phyloP scores from a whole-genome alignment of 2,329 filamentous ascomycete genomes.

The Nothopassalora personata region DNA sequence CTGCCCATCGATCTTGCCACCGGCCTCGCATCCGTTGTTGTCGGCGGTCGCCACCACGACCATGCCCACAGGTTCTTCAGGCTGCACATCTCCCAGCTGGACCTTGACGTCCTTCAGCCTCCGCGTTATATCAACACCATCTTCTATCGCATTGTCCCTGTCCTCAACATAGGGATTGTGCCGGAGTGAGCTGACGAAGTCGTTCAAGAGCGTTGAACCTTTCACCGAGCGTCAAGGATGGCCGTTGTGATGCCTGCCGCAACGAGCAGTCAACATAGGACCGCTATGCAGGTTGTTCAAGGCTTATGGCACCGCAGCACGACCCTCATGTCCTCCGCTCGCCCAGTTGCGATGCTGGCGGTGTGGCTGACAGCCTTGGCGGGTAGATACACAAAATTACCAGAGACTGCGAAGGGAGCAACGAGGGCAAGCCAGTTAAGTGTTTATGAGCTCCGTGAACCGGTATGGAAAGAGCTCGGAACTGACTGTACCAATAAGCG shows the following conservation, averaged over 20 bases:
- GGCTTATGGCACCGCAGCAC: constrained; percentile 6
- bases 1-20: neutral
- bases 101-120: constrained; percentile 4
- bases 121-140: constrained; percentile 4
- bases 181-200: constrained; percentile 8
- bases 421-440: no score
- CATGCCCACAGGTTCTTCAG: constrained; percentile 5
- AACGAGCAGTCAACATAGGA: constrained; percentile 3
- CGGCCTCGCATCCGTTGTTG: neutral
- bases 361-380: neutral
- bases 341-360: neutral
- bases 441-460: no score
- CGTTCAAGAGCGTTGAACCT: constrained; percentile 12
- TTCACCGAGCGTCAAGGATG: constrained; percentile 1
- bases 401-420: no score
- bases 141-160: constrained; percentile 5
- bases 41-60: neutral
- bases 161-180: constrained; percentile 6
- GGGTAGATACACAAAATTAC: neutral
- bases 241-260: constrained; percentile 7
- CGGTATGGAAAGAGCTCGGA: no score
- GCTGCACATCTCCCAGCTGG: constrained; percentile 9
- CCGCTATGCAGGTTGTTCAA: constrained; percentile 2
- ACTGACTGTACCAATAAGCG: no score
- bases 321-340: neutral